Evolutionary conservation across 169 alveolate species (phyloP), one percentile per base, ranked within the genome.

Genomic region (Eimeria sp.): DNA sequence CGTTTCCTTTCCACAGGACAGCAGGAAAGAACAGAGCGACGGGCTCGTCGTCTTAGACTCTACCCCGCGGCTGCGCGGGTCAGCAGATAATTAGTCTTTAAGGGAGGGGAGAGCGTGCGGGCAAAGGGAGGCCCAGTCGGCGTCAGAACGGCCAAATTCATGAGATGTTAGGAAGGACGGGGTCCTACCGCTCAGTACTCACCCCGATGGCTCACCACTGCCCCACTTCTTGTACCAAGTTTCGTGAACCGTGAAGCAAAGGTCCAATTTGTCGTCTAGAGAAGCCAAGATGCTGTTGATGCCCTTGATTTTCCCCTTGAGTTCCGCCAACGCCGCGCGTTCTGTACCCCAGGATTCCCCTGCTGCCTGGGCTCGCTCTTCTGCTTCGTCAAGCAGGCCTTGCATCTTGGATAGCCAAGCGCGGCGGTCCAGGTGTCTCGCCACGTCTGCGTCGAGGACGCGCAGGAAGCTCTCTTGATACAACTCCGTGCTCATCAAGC

Each of bases 171-270:
- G 0, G 40, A 34, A 2, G 40, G 40, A 34, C 3, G 40, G 40
- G 40, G 40, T 34, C 40, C 40, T 34, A 34, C 40, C 40, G 40
- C 40, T 2, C 40, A 34, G 3, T 34, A 0, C 40, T 61, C n/a
- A 61, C 20, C n/a, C 9, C 9, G 70, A 61, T 11, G 27, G 9
- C 20, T 72, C 49, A 27, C n/a, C 57, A 13, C 34, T 40, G 9
- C 51, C 34, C 86, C 86, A 75, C 20, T 75, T 75, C 30, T 75
- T 40, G 18, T 34, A 20, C 86, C 86, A 75, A 7, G 86, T 75
- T 25, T 40, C 20, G 16, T 75, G 61, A 14, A 75, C 34, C 4
- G 54, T 45, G 1, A 40, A 75, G 40, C 86, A 75, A 5, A 75
- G 7, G 14, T 40, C 86, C 43, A 75, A 18, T 18, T 13, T 75